Evolutionary conservation across 805 yeast genomes (phyloP), one percentile per base, ranked within the genome.

Genomic region (Candida stauntonica): DNA sequence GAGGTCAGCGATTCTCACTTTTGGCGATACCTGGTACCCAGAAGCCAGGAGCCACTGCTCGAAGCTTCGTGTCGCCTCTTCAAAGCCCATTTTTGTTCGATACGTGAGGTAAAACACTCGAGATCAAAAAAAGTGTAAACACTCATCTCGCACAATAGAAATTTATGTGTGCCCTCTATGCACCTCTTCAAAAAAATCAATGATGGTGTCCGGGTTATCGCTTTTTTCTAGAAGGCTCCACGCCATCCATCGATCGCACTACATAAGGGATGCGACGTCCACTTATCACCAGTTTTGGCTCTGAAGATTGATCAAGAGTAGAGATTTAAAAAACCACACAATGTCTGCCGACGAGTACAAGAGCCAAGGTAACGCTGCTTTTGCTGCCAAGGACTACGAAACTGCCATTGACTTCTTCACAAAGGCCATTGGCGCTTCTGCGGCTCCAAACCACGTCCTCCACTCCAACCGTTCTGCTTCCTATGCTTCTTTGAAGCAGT

Each of bases 401-500:
- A 72, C 77, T 50, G 98, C 99, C 29, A 77, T 83, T 41, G 95
- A 83, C 26, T 63, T 68, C 37, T 93, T 93, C 66, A 66, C 91
- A 15, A 73, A 85, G 61, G 99, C 97, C 24, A 93, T 91, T 55
- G 94, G 79, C 31, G 86, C 76, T 12, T 79, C 96, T 0, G 70
- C 80, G 31, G 47, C 72, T 5, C 95, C 97, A 46, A 93, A 91
- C 63, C 97, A 91, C 60, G 97, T 93, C 14, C 71, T 93, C 38
- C 89, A 70, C 61, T 88, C 97, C 35, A 93, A 93, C 68, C 80
- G 99, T 62, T 89, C 98, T 9, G 99, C 95, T 12, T 76, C 87
- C 41, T 81, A 81, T 55, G 83, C 97, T 5, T 86, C 96, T 6
- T 64, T 79, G 66, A 78, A 79, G 55, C 67, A 88, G 53, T 93